Percentiles rank a stretch among this genome's conserved stretches.
Evolutionary conservation across 257 asterid species (phyloP).

Genomic region (Agastache rugosa): DNA sequence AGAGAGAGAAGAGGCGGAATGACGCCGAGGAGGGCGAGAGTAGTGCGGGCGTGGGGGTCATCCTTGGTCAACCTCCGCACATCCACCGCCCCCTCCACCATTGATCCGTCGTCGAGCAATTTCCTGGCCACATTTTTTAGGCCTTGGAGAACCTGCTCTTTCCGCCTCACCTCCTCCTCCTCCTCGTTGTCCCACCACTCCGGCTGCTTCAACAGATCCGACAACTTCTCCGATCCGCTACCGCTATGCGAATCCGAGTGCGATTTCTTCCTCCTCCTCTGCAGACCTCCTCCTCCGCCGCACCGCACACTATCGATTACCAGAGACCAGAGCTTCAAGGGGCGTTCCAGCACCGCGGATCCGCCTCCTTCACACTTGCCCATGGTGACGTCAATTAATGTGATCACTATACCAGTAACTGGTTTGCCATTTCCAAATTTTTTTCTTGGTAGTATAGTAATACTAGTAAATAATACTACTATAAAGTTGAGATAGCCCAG

Average conservation of each 20-base stretch:
- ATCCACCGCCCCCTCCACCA: constrained; percentile 71
- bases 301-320: constrained; percentile 76
- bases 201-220: constrained; percentile 71
- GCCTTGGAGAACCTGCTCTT: constrained; percentile 61
- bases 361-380: constrained; percentile 53
- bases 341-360: constrained; percentile 67
- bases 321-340: constrained; percentile 63
- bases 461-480: too few relatives aligned
- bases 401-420: neutral
- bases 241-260: constrained; percentile 26
- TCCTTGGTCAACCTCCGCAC: constrained; percentile 74
- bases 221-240: constrained; percentile 66
- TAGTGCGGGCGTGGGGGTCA: constrained; percentile 65
- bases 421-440: neutral
- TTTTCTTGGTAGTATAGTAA: too few relatives aligned
- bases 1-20: constrained; percentile 83
- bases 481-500: too few relatives aligned
- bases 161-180: constrained; percentile 58
- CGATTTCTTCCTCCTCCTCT: constrained; percentile 23
- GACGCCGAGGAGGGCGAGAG: constrained; percentile 79
- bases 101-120: constrained; percentile 34
- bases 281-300: constrained; percentile 58
- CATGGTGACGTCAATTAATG: constrained; percentile 39
- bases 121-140: constrained; percentile 60
- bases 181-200: constrained; percentile 67